These are phyloP conservation scores for Arachnomyces sp. DNA, from an alignment of 2,329 filamentous ascomycete species.

Conservation along the genomic window DNA sequence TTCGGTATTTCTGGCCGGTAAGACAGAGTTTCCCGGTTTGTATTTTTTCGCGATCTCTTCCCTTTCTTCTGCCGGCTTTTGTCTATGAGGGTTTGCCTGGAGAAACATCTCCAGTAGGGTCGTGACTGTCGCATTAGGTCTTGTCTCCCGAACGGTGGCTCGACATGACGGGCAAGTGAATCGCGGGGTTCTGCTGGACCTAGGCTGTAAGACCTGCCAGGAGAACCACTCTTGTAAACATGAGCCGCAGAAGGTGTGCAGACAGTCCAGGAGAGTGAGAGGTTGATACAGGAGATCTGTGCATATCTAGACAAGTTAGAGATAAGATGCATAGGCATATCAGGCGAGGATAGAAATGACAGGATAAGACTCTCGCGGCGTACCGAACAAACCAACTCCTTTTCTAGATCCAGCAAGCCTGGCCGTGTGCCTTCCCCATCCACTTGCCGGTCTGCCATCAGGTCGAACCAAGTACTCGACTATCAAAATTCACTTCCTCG, in stretches of 20 bases:
- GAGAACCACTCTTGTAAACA: slow-evolving; percentile 95
- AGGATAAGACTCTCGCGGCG: slow-evolving; percentile 33
- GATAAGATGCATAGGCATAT: slow-evolving; percentile 6
- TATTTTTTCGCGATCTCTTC: slow-evolving; percentile 69
- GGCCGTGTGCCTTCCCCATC: slow-evolving; percentile 8
- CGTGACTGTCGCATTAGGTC: slow-evolving; percentile 82
- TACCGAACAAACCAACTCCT: slow-evolving; percentile 91
- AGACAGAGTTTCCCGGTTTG: slow-evolving; percentile 70
- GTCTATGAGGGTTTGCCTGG: slow-evolving; percentile 67
- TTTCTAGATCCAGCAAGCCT: slow-evolving; percentile 65
- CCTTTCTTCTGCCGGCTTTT: slow-evolving; percentile 63
- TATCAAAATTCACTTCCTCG: too few species aligned
- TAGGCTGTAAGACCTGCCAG: slow-evolving; percentile 58
- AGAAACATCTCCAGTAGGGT: slow-evolving; percentile 86
- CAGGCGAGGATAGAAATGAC: slow-evolving; percentile 3
- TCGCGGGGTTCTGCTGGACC: slow-evolving; percentile 32
- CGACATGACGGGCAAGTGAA: slow-evolving; percentile 94
- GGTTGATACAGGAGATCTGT: slow-evolving; percentile 90
- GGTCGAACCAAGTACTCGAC: background rate
- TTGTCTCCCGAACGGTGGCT: slow-evolving; percentile 74
- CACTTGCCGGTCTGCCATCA: background rate
- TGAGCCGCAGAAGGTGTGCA: slow-evolving; percentile 92
- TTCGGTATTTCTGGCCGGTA: slow-evolving; percentile 51
- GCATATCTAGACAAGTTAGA: slow-evolving; percentile 63
- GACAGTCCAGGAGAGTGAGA: slow-evolving; percentile 81